Base-by-base conservation (phyloP, 495 filamentous ascomycete species). In the Pseudotulostoma volvatum region DNA sequence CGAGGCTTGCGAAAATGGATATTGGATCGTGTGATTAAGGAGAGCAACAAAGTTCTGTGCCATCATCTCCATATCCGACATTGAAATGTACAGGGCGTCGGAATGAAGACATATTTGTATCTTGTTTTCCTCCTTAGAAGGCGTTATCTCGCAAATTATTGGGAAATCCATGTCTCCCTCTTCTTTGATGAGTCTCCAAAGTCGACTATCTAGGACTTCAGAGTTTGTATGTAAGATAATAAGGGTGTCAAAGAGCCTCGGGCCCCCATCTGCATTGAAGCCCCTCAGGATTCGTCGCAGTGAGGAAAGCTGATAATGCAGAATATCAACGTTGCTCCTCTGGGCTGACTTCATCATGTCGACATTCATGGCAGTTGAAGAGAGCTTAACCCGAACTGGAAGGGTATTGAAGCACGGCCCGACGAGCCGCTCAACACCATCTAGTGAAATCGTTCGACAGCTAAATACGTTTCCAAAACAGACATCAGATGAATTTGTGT, bases 341-440 rank as follows among this genome's bases (percentile, higher is more conserved):
- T 83, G 75, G 4, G 81, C 61, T 1, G 51, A 49, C 35, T 51
- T 53, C 43, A 65, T 58, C 11, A 81, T 44, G 7, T 75, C 68
- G n/a, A 59, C 35, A 38, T 74, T 74, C 43, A 36, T 65, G 40
- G 36, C 50, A 16, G 33, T 39, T 8, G 37, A 41, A 2, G 57
- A 49, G n/a, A 77, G 36, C 19, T 70, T 51, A 37, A 79, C 53
- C 18, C 83, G 64, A 9, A 84, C 50, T 2, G 84, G 81, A 15
- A 90, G 57, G 0, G 84, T 88, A 48, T 88, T 90, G 62, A 92
- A 88, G 51, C 81, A 87, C 2, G 84, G 84, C 1, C 78, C 81
- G 16, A 88, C 71, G 4, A 88, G 71, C 5, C 63, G 57, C 23
- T 84, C 73, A 15, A 84, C 64, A 1, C 64, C 65, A 11, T 79